Conservation (phyloP, 1,284 basidiomycete genomes). For the Ustilago tritici region DNA sequence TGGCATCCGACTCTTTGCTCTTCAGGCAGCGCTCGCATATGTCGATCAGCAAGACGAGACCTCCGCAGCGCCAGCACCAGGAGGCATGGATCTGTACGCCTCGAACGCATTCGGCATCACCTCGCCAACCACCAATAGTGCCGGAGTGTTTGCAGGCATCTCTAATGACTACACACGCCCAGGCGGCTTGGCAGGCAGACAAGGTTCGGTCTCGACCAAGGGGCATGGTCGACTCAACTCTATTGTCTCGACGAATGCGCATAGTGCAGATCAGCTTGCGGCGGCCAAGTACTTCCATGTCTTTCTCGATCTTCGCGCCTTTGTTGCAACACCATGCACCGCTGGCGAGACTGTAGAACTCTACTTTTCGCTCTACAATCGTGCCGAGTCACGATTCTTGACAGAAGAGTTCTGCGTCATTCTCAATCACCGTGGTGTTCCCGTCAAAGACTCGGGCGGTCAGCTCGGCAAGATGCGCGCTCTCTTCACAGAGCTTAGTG, state of each 20-base stretch:
- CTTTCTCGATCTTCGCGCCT: constrained; percentile 88
- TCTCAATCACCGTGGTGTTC: constrained; percentile 89
- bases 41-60: constrained; percentile 55
- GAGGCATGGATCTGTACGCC: constrained; percentile 55
- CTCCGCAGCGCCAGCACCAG: constrained; percentile 16
- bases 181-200: constrained; percentile 14
- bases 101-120: constrained; percentile 61
- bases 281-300: constrained; percentile 74
- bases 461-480: constrained; percentile 54
- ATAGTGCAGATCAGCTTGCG: constrained; percentile 1
- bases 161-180: constrained; percentile 24
- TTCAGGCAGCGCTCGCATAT: constrained; percentile 69
- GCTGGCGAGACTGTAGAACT: constrained; percentile 92
- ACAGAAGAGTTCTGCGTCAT: constrained; percentile 93
- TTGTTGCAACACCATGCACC: constrained; percentile 87
- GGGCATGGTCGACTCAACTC: constrained; percentile 20
- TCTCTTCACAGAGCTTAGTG: constrained; percentile 87
- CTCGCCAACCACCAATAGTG: constrained; percentile 48
- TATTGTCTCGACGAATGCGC: constrained; percentile 6
- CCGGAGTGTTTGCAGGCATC: constrained; percentile 53
- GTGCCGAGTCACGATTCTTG: constrained; percentile 82
- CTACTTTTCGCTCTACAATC: constrained; percentile 92
- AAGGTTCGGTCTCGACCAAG: constrained; percentile 13
- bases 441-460: constrained; percentile 75
- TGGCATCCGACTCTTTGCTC: constrained; percentile 66